Evolutionary conservation across 2,329 filamentous ascomycete species (phyloP).

Genomic region (Penicillium occitanis): DNA sequence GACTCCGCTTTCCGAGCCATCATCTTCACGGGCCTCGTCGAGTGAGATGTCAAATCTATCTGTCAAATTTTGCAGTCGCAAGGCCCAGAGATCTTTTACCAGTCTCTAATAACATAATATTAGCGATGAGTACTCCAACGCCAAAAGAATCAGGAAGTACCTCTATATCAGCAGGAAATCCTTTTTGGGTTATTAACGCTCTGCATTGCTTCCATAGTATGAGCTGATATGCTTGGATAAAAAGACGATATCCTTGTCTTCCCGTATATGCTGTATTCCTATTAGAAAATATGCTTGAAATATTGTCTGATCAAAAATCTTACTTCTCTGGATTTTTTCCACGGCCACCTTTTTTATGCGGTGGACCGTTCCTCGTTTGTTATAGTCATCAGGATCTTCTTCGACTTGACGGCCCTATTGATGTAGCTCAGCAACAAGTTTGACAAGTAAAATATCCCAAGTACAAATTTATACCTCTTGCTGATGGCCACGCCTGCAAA

Average conservation of each 20-base stretch:
- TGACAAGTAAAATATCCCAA: too few relatives aligned
- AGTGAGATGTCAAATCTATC: constrained; percentile 43
- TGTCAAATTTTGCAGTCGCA: constrained; percentile 64
- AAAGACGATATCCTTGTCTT: constrained; percentile 70
- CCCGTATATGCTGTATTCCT: constrained; percentile 56
- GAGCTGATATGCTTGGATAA: constrained; percentile 79
- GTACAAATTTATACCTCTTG: constrained; percentile 59
- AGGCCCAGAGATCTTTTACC: constrained; percentile 79
- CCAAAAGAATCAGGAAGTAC: constrained; percentile 37
- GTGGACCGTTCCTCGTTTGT: constrained; percentile 59
- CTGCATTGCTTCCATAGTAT: constrained; percentile 77
- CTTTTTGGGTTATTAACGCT: constrained; percentile 67
- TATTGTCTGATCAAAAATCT: constrained; percentile 18
- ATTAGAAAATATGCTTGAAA: background rate
- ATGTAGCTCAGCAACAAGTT: background rate
- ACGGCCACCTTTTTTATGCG: constrained; percentile 56
- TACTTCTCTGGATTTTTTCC: constrained; percentile 54
- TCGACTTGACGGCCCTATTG: constrained; percentile 46
- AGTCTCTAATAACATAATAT: constrained; percentile 47
- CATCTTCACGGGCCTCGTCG: constrained; percentile 34
- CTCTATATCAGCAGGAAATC: constrained; percentile 72
- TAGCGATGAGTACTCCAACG: too few relatives aligned
- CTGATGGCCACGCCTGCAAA: constrained; percentile 77
- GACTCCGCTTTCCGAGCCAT: constrained; percentile 38
- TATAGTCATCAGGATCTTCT: constrained; percentile 68